phyloP scores from a whole-genome alignment of 192 early-diverging fungal genomes.

The Allomyces javanicus region DNA sequence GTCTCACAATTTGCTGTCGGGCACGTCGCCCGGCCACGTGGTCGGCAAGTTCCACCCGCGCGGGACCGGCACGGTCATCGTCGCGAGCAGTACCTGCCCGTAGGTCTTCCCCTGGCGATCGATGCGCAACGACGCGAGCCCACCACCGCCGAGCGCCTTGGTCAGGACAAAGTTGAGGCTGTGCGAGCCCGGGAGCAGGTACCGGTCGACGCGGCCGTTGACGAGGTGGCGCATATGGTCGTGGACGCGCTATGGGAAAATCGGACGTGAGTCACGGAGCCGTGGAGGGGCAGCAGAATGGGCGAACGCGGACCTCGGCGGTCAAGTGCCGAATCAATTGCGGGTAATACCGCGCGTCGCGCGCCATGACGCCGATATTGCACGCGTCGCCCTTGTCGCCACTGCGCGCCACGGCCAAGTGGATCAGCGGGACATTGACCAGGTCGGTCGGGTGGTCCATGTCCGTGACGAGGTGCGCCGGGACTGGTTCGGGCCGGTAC shows the following conservation, averaged over 20 bases:
- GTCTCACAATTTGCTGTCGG: no score
- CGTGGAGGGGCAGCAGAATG: no score
- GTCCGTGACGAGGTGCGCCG: conserved; percentile 1
- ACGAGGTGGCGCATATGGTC: conserved; percentile 37
- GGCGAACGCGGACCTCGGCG: conserved; percentile 7
- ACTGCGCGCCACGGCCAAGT: conserved; percentile 35
- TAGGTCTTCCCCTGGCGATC: conserved; percentile 50
- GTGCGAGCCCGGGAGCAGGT: conserved; percentile 31
- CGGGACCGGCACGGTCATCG: conserved; percentile 28
- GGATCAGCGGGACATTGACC: conserved; percentile 27
- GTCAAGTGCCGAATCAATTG: conserved; percentile 32
- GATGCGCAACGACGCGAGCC: conserved; percentile 31
- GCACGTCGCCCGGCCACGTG: no score
- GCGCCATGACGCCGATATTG: conserved; percentile 39
- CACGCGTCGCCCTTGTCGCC: conserved; percentile 45
- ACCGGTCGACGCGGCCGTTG: conserved; percentile 33
- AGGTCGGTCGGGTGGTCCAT: conserved; percentile 4
- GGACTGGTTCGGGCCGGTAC: neutral
- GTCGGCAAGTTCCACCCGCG: no score
- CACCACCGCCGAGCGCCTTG: conserved; percentile 37
- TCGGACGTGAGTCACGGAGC: no score
- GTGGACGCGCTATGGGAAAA: conserved; percentile 12
- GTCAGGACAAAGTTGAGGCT: conserved; percentile 46
- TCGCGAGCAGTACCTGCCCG: conserved; percentile 35
- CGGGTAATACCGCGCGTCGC: conserved; percentile 31